A percentile compares a stretch with the other conserved stretches of the same genome.
phyloP scores from a whole-genome alignment of 495 filamentous ascomycete species.

The Penicillium mononematosum region DNA sequence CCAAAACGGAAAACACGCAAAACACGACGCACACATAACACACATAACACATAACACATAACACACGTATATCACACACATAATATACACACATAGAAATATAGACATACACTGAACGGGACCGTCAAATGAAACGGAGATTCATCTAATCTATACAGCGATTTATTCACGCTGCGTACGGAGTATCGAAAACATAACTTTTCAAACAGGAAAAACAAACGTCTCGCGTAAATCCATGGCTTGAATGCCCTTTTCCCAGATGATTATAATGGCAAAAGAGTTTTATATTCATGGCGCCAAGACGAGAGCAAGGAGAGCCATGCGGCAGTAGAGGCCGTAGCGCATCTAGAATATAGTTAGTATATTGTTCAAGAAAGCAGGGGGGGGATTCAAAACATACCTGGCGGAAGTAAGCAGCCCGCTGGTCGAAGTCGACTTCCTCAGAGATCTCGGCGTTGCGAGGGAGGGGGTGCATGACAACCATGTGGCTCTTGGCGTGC shows the following conservation, averaged over 20 bases:
- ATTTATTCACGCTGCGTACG: constrained; percentile 37
- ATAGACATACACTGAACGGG: constrained; percentile 38
- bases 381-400: constrained; percentile 53
- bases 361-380: constrained; percentile 1
- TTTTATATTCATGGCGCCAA: constrained; percentile 59
- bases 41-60: constrained; percentile 27
- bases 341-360: constrained; percentile 71
- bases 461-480: constrained; percentile 94
- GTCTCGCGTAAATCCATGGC: constrained; percentile 28
- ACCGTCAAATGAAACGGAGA: constrained; percentile 40
- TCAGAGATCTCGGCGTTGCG: constrained; percentile 88
- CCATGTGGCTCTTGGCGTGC: constrained; percentile 84
- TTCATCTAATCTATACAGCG: constrained; percentile 49
- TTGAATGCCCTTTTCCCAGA: constrained; percentile 23
- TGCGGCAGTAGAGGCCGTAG: constrained; percentile 95
- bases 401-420: constrained; percentile 98
- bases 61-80: constrained; percentile 32
- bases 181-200: constrained; percentile 39
- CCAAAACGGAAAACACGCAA: constrained; percentile 23
- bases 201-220: constrained; percentile 36
- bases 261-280: constrained; percentile 24
- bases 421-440: constrained; percentile 95
- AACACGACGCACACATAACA: constrained; percentile 22
- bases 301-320: constrained; percentile 92
- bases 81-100: constrained; percentile 23